A percentile compares a stretch with the other conserved stretches of the same genome.
Evolutionary conservation across 2,329 filamentous ascomycete genomes (phyloP).

Genomic region (Trichoderma asperellum): DNA sequence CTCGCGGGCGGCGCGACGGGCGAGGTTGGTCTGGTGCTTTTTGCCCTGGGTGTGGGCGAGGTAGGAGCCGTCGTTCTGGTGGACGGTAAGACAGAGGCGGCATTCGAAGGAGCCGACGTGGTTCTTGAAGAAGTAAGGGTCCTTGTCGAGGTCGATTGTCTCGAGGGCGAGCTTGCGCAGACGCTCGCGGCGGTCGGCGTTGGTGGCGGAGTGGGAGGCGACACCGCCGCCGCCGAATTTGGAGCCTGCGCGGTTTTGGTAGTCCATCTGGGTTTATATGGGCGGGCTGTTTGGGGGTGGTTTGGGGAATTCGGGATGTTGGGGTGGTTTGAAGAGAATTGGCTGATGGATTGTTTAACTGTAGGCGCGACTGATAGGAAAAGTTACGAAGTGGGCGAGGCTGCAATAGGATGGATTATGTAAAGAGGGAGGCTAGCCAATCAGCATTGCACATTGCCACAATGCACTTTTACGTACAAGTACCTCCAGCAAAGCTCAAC

Average conservation of each 20-base stretch:
- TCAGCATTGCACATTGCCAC: background rate
- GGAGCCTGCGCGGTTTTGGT: conserved; percentile 91
- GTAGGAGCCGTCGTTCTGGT: conserved; percentile 99
- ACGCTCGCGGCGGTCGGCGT: conserved; percentile 95
- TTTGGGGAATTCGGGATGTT: background rate
- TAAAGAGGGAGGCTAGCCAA: conserved; percentile 8
- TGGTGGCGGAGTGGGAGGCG: conserved; percentile 88
- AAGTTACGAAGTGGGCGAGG: conserved; percentile 15
- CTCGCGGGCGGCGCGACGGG: conserved; percentile 91
- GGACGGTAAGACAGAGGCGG: conserved; percentile 92
- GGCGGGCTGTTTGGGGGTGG: background rate
- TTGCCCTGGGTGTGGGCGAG: conserved; percentile 97
- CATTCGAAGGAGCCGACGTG: conserved; percentile 98
- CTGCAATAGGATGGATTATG: background rate
- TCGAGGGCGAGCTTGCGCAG: conserved; percentile 97
- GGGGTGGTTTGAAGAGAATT: background rate
- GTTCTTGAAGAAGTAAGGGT: conserved; percentile 99
- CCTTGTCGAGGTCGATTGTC: conserved; percentile 98
- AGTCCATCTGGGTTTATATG: conserved; percentile 60
- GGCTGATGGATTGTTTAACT: background rate
- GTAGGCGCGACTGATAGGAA: conserved; percentile 11
- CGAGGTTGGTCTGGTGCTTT: conserved; percentile 98
- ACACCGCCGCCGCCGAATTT: conserved; percentile 98
- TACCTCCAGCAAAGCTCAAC: background rate
- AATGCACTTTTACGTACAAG: background rate